Percentiles rank a stretch among this genome's conserved stretches.
phyloP scores from a whole-genome alignment of 2,329 filamentous ascomycete species.

The Lasiodiplodia gonubiensis region DNA sequence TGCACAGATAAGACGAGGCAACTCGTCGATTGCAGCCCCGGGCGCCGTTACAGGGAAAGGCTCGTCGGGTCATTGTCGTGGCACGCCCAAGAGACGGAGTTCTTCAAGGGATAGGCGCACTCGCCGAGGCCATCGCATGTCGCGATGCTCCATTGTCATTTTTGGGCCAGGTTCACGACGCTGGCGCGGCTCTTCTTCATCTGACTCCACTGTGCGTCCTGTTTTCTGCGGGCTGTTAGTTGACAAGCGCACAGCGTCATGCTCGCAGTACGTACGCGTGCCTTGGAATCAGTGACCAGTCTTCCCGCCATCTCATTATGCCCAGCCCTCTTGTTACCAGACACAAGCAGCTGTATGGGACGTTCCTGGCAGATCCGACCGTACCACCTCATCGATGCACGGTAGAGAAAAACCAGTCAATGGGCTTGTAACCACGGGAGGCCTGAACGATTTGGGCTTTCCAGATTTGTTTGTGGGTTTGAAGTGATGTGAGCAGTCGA shows the following conservation, averaged over 20 bases:
- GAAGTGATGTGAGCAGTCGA: conserved; percentile 16
- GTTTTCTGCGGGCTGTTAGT: neutral
- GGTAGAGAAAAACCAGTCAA: too few species aligned
- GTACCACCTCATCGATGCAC: too few species aligned
- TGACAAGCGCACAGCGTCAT: neutral
- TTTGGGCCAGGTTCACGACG: neutral
- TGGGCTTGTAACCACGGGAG: neutral
- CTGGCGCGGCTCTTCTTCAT: neutral
- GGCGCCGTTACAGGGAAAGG: too few species aligned
- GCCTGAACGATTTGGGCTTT: neutral
- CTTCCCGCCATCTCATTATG: too few species aligned
- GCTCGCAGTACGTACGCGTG: neutral
- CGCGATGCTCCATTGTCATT: neutral
- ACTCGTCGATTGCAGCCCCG: too few species aligned
- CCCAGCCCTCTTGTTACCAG: too few species aligned
- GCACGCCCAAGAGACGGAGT: neutral
- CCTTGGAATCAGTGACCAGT: neutral
- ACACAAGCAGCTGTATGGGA: too few species aligned
- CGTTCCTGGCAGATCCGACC: too few species aligned
- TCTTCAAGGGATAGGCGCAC: neutral
- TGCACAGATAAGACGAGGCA: too few species aligned
- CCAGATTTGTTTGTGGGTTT: neutral
- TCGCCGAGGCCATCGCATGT: neutral
- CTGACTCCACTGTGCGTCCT: neutral
- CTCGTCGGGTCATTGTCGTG: neutral